Conservation (phyloP, 208 protist species). For the Strigomonas culicis region DNA sequence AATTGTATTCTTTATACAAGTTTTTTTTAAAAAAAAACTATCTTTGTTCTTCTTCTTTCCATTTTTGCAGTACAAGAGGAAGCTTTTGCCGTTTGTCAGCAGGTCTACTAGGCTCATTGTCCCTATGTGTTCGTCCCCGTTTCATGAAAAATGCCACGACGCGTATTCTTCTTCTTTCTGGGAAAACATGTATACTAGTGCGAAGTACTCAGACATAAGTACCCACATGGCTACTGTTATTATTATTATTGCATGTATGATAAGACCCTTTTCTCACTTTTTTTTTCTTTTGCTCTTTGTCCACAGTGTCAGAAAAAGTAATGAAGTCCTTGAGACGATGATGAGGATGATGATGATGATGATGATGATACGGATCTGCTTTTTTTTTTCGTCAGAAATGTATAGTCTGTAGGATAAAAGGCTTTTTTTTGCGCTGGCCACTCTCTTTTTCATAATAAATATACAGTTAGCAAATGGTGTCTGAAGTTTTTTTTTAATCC, state of each 20-base stretch:
- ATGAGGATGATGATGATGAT: no score
- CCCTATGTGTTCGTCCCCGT: no score
- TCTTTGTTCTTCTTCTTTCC: neutral
- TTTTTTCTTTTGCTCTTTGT: neutral
- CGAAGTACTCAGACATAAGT: neutral
- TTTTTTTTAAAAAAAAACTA: neutral
- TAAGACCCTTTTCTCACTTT: constrained; percentile 3
- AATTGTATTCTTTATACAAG: neutral
- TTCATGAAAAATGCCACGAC: no score
- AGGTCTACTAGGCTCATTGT: no score
- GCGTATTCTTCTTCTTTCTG: no score
- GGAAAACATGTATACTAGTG: neutral
- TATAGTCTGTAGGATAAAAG: constrained; percentile 6
- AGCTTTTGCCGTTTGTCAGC: no score
- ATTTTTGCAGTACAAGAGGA: constrained; percentile 6
- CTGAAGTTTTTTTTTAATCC: constrained; percentile 12
- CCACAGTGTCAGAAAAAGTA: neutral
- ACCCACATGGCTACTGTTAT: neutral
- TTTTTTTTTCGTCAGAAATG: constrained; percentile 11
- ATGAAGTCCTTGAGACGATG: no score
- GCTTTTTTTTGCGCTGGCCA: constrained; percentile 11
- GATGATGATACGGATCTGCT: neutral
- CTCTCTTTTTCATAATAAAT: constrained; percentile 4
- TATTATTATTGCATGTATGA: neutral
- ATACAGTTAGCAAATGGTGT: constrained; percentile 2